Evolutionary conservation across 495 filamentous ascomycete genomes (phyloP).

Genomic region (Daldinia decipiens): DNA sequence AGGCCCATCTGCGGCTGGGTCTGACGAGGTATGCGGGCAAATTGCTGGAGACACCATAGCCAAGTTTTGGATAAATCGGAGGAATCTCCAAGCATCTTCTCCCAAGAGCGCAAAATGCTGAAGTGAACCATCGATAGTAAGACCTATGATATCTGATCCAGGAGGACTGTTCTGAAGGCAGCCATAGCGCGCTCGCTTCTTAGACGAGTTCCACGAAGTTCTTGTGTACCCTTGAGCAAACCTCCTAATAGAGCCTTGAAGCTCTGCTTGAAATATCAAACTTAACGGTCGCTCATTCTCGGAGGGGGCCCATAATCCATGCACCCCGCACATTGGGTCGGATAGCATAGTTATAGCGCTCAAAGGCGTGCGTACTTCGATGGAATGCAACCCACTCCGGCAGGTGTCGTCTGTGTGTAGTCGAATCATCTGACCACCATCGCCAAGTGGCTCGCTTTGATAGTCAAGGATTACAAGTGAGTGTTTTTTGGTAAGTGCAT

Average conservation of each 20-base stretch:
- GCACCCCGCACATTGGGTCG: conserved; percentile 58
- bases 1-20: conserved; percentile 31
- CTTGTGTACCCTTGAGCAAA: conserved; percentile 58
- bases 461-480: conserved; percentile 60
- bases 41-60: conserved; percentile 47
- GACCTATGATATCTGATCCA: conserved; percentile 65
- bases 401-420: conserved; percentile 52
- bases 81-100: conserved; percentile 65
- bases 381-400: conserved; percentile 52
- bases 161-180: conserved; percentile 43
- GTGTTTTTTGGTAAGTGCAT: conserved; percentile 56
- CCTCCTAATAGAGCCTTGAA: conserved; percentile 60
- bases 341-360: conserved; percentile 55
- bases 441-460: conserved; percentile 33
- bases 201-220: conserved; percentile 53
- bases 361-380: conserved; percentile 48
- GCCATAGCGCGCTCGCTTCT: conserved; percentile 44
- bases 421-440: conserved; percentile 38
- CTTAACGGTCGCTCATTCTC: conserved; percentile 54
- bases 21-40: conserved; percentile 34
- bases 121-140: conserved; percentile 72
- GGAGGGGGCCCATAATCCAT: conserved; percentile 62
- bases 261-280: conserved; percentile 61
- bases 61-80: conserved; percentile 71
- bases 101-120: conserved; percentile 68